Base-by-base conservation (phyloP, 1,284 basidiomycete species). In the Trametes versicolor region DNA sequence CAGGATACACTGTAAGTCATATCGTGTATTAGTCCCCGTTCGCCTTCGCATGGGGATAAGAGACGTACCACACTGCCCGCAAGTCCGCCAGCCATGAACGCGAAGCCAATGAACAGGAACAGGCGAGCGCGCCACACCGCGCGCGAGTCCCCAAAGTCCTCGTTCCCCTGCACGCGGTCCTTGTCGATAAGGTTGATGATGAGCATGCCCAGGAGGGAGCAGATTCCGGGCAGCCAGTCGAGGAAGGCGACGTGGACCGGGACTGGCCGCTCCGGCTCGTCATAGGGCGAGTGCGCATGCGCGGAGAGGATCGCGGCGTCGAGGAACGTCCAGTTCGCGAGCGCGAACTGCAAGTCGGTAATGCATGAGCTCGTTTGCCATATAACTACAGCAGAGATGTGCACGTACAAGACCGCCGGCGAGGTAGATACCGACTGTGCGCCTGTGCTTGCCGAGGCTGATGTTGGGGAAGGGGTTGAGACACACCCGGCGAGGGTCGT, bases 151-250 rank as follows among this genome's bases (percentile, higher is more conserved):
- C 91, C 90, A 76, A 90, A 92, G 3, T 85, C 88, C 67, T 94
- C 95, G 12, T 96, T 93, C 0, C 92, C 92, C 27, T 89, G 83
- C 60, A 99, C 85, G 50, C 95, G 87, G 72, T 95, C 92, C 83
- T 99, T 99, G 83, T 99, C 96, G 73, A 99, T 96, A 62, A 98
- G 78, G 77, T 97, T 96, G 78, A 98, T 91, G 75, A 98, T 85
- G 66, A 98, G 81, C 86, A 97, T 97, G 36, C 97, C 97, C 15
- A 99, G 80, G 17, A 97, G 88, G n/a, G 94, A 95, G 79, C 92
- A 96, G 69, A 99, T 88, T 27, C 96, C 97, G 0, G 97, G 96
- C 17, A 98, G 83, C 97, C 97, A 99, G 83, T 98, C 97, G 63
- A 94, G 89, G 76, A 97, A 97, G 21, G 86, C 82, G 76, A 98